phyloP scores from a whole-genome alignment of 225 moss, liverwort and hornwort species.

The Pseudoscleropodium purum region DNA sequence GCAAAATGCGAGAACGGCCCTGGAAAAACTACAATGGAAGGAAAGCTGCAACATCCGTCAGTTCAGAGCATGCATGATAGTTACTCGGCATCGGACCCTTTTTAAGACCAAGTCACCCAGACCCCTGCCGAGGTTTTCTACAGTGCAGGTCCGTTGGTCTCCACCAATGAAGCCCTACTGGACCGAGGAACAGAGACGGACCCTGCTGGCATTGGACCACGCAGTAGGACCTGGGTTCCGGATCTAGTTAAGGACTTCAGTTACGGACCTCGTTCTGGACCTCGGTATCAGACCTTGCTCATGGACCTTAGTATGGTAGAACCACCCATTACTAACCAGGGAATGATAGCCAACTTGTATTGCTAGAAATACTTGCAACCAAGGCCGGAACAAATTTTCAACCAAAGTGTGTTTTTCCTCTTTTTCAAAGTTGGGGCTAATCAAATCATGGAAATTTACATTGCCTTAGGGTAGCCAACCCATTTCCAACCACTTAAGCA shows the following conservation, averaged over 20 bases:
- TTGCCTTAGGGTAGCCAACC: too few relatives aligned
- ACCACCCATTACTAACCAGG: too few relatives aligned
- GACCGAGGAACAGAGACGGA: neutral
- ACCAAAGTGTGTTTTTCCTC: too few relatives aligned
- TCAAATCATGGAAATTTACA: too few relatives aligned
- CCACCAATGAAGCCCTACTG: neutral
- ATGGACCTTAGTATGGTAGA: neutral
- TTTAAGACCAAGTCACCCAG: neutral
- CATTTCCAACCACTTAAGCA: too few relatives aligned
- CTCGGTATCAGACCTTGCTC: neutral
- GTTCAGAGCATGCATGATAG: neutral
- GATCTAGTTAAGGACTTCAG: neutral
- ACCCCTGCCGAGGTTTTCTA: neutral
- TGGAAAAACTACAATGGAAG: neutral
- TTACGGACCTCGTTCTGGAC: neutral
- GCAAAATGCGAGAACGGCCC: too few relatives aligned
- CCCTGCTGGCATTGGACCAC: neutral
- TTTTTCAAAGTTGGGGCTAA: too few relatives aligned
- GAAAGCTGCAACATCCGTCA: neutral
- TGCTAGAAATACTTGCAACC: too few relatives aligned
- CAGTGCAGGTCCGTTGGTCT: neutral
- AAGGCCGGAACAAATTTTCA: too few relatives aligned
- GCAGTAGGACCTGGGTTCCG: neutral
- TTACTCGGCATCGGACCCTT: neutral
- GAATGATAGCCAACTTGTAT: too few relatives aligned